phyloP scores from a whole-genome alignment of 805 yeast genomes.

The Pichia californica region DNA sequence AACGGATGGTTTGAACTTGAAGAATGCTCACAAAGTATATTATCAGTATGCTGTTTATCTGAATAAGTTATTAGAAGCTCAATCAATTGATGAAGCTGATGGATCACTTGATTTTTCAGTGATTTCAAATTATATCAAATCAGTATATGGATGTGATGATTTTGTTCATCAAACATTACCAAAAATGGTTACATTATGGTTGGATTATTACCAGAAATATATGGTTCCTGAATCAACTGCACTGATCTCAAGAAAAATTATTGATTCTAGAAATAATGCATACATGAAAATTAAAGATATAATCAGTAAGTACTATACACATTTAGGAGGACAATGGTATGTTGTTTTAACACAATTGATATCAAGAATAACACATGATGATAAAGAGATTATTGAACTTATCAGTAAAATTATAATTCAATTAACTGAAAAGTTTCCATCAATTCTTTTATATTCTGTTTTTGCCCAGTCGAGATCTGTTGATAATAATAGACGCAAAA shows the following conservation, averaged over 20 bases:
- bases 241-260: neutral
- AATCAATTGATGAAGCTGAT: slow-evolving; percentile 28
- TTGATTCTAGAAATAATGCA: slow-evolving; percentile 1
- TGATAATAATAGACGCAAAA: slow-evolving; percentile 36
- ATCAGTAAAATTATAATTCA: slow-evolving; percentile 52
- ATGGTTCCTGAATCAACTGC: neutral
- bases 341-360: slow-evolving; percentile 80
- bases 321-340: slow-evolving; percentile 53
- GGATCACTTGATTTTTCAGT: slow-evolving; percentile 53
- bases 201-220: slow-evolving; percentile 55
- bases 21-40: slow-evolving; percentile 58
- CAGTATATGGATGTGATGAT: slow-evolving; percentile 45
- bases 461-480: slow-evolving; percentile 63
- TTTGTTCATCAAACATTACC: slow-evolving; percentile 71
- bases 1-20: slow-evolving; percentile 35
- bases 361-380: slow-evolving; percentile 67
- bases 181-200: slow-evolving; percentile 84
- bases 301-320: slow-evolving; percentile 20
- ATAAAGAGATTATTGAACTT: slow-evolving; percentile 46
- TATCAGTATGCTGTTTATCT: slow-evolving; percentile 76
- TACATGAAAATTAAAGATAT: slow-evolving; percentile 9
- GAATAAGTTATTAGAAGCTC: slow-evolving; percentile 70
- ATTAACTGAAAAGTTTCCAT: slow-evolving; percentile 63
- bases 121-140: slow-evolving; percentile 48
- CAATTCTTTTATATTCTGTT: slow-evolving; percentile 80